A percentile compares a stretch with the other conserved stretches of the same genome.
phyloP scores from a whole-genome alignment of 2,329 filamentous ascomycete genomes.

The Talaromyces verruculosus region DNA sequence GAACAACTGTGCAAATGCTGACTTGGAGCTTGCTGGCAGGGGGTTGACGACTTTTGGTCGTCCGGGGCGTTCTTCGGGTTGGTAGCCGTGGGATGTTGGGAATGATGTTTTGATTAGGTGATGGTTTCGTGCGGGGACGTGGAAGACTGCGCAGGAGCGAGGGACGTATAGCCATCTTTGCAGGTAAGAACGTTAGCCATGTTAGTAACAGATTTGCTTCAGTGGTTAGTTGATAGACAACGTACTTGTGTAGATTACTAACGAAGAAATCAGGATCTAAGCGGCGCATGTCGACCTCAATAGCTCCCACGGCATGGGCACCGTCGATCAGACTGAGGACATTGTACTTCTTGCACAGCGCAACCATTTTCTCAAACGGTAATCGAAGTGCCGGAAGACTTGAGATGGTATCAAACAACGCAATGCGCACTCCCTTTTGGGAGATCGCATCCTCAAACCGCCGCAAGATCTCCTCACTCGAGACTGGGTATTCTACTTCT shows the following conservation, averaged over 20 bases:
- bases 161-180: conserved; percentile 75
- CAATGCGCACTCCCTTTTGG: conserved; percentile 56
- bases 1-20: conserved; percentile 67
- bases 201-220: neutral
- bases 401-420: conserved; percentile 76
- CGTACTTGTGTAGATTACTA: conserved; percentile 75
- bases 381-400: conserved; percentile 76
- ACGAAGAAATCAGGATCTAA: conserved; percentile 83
- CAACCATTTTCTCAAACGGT: conserved; percentile 69
- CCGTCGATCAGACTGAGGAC: conserved; percentile 77
- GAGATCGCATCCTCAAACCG: conserved; percentile 52
- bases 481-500: conserved; percentile 64
- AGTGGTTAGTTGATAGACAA: neutral
- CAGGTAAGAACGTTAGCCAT: neutral
- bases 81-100: conserved; percentile 79
- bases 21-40: conserved; percentile 52
- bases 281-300: conserved; percentile 64
- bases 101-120: conserved; percentile 69
- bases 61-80: conserved; percentile 25
- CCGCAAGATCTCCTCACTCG: conserved; percentile 64
- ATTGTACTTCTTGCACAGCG: conserved; percentile 63
- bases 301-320: conserved; percentile 80
- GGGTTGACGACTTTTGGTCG: conserved; percentile 13
- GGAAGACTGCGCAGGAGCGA: conserved; percentile 77
- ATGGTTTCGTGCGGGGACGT: conserved; percentile 76